Evolutionary conservation across 106 monocot genomes (phyloP).

Genomic region (Alisma plantagoaquatica): DNA sequence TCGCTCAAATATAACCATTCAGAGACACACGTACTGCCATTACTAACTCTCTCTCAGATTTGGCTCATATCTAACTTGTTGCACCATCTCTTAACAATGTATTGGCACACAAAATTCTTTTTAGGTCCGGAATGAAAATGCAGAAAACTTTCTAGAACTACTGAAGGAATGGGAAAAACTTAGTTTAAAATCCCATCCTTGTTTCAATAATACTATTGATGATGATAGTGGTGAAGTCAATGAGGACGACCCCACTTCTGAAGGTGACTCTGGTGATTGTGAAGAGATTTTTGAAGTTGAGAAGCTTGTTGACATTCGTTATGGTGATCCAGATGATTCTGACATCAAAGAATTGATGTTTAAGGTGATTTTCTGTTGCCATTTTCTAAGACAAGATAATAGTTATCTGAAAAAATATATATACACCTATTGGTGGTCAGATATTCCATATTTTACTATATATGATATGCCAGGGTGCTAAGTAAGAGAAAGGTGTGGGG

Average conservation of each 20-base stretch:
- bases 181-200: constrained; percentile 24
- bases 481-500: no score
- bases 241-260: background rate
- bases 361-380: no score
- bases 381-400: no score
- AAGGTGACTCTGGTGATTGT: constrained; percentile 21
- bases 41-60: no score
- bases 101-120: background rate
- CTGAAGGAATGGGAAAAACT: constrained; percentile 68
- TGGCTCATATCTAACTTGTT: background rate
- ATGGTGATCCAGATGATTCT: constrained; percentile 46
- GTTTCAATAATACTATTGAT: background rate
- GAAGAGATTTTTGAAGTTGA: constrained; percentile 63
- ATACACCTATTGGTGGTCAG: no score
- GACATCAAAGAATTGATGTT: constrained; percentile 45
- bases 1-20: constrained; percentile 18
- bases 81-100: background rate
- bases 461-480: no score
- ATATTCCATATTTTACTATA: no score
- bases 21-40: no score
- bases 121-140: constrained; percentile 91
- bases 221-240: background rate
- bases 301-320: constrained; percentile 57
- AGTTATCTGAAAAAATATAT: no score
- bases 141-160: constrained; percentile 64